Evolutionary conservation across 345 rosid genomes (phyloP), one percentile per base, ranked within the genome.

Genomic region (Excoecaria agallocha): DNA sequence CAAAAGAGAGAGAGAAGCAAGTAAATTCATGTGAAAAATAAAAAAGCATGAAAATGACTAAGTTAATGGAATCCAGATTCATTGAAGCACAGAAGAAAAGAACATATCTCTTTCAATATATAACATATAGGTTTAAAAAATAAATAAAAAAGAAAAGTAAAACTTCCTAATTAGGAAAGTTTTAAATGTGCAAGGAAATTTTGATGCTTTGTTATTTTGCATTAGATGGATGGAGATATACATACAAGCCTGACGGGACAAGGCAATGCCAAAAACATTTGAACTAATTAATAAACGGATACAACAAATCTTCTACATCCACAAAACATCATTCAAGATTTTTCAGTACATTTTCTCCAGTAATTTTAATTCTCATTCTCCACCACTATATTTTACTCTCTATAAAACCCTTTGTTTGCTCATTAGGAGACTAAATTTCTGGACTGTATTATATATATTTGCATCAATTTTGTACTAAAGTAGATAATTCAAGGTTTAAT

Each of bases 191-290:
- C 56, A 76, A 61, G 74, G 64, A 6, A 41, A 58, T 11, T 24
- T 49, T 12, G 69, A 1, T 76, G 79, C 46, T 52, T 51, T 69
- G 79, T 39, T 52, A 61, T 25, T 39, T 69, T 51, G 63, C 43
- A 65, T 19, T 10, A 12, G 22, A 46, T 16, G 1, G 20, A 56
- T 22, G n/a, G 15, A 35, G 6, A 71, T 39, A 54, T 8, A 17
- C 66, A 30, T 30, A 30, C 2, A 30, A 30, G 30, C 30, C 30
- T 30, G 30, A 30, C 30, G 2, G 13, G 35, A 65, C 7, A 51
- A 52, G 24, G 62, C 61, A 50, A 63, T 50, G 24, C 13, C 43
- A 16, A 16, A 52, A 64, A 58, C 58, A n/a, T 38, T 4, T 12
- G 5, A 7, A 13, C 25, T 2, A 46, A 48, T 43, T 2, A 4